Evolutionary conservation across 768 basidiomycete species (phyloP), one percentile per base, ranked within the genome.

Genomic region (Xerocomellus intermedius): DNA sequence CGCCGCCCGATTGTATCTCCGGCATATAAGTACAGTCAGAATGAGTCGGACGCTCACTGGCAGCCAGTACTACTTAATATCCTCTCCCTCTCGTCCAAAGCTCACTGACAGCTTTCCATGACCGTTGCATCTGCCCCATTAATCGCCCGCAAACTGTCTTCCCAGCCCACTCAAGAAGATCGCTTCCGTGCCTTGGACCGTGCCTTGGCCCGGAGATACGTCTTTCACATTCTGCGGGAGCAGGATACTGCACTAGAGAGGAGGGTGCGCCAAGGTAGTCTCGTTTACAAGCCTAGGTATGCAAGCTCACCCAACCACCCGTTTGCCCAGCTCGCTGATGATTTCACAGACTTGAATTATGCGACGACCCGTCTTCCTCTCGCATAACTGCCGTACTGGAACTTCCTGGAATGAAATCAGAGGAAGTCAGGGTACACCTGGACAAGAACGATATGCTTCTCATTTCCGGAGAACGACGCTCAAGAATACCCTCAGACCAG

Each of bases 401-500:
- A 51, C 66, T 78, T 17, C 76, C 76, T 17, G 76, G 76, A 19
- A 60, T 78, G 50, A 69, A 68, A 28, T 62, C 66, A 19, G 68
- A 73, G 21, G 69, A 76, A 14, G 56, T 77, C 5, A 62, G 56
- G 12, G 68, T 78, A 6, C 67, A 69, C 28, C 59, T 77, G 0
- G 70, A 73, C 35, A 60, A 59, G 33, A 54, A 65, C 53, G 64
- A 64, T 3, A 45, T 51, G 0, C 68, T 77, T 17, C 58, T 74
- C 41, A 54, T 77, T 41, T 71, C 73, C 4, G 77, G 76, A 13
- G 66, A 70, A 42, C 72, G 76, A 4, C 52, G 37, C 0, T 46
- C 56, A 0, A 61, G 48, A 36, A 48, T 52, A 8, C 62, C 60
- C 52, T 61, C 57, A 17, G 59, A 57, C 48, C 63, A 64, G 16